Evolutionary conservation across 164 flowering plant species (phyloP).

Genomic region (Nelumbo lutea): DNA sequence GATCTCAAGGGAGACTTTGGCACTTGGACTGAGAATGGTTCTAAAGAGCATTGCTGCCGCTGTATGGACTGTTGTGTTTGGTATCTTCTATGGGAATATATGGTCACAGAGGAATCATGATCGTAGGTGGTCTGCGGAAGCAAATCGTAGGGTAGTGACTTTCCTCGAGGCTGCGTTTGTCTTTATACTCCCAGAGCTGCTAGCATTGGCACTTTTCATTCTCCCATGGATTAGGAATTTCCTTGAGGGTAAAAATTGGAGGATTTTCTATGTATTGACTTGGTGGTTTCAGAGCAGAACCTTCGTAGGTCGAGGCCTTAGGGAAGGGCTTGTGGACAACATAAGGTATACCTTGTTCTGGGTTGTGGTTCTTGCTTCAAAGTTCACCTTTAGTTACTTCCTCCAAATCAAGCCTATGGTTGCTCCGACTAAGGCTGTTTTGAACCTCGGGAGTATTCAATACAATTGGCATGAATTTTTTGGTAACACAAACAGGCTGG

Average conservation of each 20-base stretch:
- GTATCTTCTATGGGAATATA: conserved; percentile 61
- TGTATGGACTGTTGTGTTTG: conserved; percentile 61
- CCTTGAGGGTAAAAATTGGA: conserved; percentile 63
- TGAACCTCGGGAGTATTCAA: conserved; percentile 10
- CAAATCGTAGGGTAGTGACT: conserved; percentile 39
- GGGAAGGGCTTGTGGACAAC: conserved; percentile 34
- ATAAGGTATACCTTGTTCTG: conserved; percentile 71
- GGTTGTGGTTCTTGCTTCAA: conserved; percentile 26
- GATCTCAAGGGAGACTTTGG: conserved; percentile 56
- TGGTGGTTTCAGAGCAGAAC: conserved; percentile 91
- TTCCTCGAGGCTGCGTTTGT: conserved; percentile 63
- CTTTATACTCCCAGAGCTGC: conserved; percentile 67
- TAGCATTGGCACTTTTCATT: conserved; percentile 61
- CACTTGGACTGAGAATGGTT: conserved; percentile 76
- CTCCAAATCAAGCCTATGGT: conserved; percentile 82
- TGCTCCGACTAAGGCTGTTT: conserved; percentile 6
- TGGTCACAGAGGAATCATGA: conserved; percentile 66
- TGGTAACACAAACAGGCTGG: conserved; percentile 39
- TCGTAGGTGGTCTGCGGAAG: conserved; percentile 54
- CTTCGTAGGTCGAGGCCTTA: conserved; percentile 57
- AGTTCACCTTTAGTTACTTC: conserved; percentile 76
- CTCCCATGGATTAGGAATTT: conserved; percentile 77
- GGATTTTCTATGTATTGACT: conserved; percentile 49
- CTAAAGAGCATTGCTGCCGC: conserved; percentile 60
- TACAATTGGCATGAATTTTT: conserved; percentile 85